Evolutionary conservation across 2,329 filamentous ascomycete species (phyloP), one percentile per base, ranked within the genome.

Genomic region (Podosphaera fusca): DNA sequence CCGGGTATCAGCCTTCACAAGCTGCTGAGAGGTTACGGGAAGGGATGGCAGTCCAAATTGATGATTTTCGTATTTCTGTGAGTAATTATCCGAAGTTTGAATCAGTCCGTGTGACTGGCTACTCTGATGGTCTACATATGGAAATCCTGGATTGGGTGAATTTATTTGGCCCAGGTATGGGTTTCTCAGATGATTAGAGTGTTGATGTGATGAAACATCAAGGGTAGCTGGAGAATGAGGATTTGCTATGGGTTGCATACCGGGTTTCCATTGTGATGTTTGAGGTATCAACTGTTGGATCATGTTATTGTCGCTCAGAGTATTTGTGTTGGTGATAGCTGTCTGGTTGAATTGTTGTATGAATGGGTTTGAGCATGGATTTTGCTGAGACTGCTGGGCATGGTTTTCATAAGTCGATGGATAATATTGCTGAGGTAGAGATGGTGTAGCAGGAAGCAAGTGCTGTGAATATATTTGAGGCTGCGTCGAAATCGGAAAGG

Each of bases 1-100:
- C 2, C 78, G 79, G 61, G 85, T 89, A 64, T 87, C 80, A 35
- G 81, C 75, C 36, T 76, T 72, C 47, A 72, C 71, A 14, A 73
- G 71, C 55, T 72, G 70, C 47, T 71, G 69, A 4, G 71, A 65
- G 38, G 76, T 64, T 29, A 68, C 62, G 51, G 68, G 69, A 56
- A 67, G 66, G 0, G 61, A 63, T 56, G 67, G 66, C 58, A 67
- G 38, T 42, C 38, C 9, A 42, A 29, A 46, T 49, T 31, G 52
- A 55, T 38, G 51, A 9, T 38, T 54, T n/a, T 38, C 35, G 35
- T 10, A 38, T 10, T 38, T 5, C 33, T 42, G 55, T 38, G 42
- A 47, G 34, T 34, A 31, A 55, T 46, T 38, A 10, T 53, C 50
- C n/a, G 36, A 36, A 5, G 50, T 4, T 36, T 30, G 40, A 30